A percentile compares a stretch with the other conserved stretches of the same genome.
Conservation (phyloP, 768 basidiomycete genomes). For the Leccinum broughii region DNA sequence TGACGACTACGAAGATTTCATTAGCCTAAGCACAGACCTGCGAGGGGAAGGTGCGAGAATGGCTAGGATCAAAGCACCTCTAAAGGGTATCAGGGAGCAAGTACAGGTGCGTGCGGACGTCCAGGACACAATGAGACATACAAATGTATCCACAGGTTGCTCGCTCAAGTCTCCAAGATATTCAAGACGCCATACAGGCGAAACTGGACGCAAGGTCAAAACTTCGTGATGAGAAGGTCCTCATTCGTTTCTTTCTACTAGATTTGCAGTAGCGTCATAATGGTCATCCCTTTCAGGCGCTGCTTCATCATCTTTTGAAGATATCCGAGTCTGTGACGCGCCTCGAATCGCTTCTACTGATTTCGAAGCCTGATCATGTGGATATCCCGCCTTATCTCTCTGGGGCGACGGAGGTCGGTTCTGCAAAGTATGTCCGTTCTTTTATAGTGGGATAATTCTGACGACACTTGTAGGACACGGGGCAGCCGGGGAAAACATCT, state of each 20-base stretch:
- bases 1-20: conserved; percentile 97
- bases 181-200: conserved; percentile 74
- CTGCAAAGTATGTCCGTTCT: conserved; percentile 35
- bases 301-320: conserved; percentile 85
- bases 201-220: conserved; percentile 73
- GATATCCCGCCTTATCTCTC: conserved; percentile 33
- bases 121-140: neutral
- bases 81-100: conserved; percentile 60
- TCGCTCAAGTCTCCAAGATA: conserved; percentile 56
- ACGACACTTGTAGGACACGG: conserved; percentile 44
- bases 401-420: conserved; percentile 28
- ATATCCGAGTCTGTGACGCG: conserved; percentile 90
- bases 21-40: conserved; percentile 91
- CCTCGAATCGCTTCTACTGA: conserved; percentile 82
- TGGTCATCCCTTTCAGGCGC: conserved; percentile 47
- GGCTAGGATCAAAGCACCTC: conserved; percentile 64
- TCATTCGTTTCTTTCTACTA: conserved; percentile 1
- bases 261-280: conserved; percentile 1
- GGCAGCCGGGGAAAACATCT: conserved; percentile 78
- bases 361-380: conserved; percentile 46
- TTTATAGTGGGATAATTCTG: neutral
- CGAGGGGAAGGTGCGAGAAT: conserved; percentile 80
- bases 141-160: conserved; percentile 44
- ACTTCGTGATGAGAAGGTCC: conserved; percentile 82
- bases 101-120: conserved; percentile 57